phyloP scores from a whole-genome alignment of 306 rosid genomes.

The Chamaecrista fasciculata region DNA sequence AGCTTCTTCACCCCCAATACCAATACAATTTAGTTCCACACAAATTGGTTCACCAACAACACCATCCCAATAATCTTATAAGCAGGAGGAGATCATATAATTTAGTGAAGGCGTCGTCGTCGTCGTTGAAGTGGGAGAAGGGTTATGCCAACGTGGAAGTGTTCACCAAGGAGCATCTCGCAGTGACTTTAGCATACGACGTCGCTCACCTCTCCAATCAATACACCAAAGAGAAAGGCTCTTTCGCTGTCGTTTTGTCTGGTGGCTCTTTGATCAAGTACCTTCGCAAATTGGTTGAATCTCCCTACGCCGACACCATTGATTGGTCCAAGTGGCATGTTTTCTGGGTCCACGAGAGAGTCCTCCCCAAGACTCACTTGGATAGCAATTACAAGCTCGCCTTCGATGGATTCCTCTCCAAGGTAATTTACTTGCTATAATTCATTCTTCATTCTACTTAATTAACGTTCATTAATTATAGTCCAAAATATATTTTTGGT shows the following conservation, averaged over 20 bases:
- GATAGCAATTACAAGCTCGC: constrained; percentile 71
- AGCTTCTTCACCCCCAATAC: not conserved
- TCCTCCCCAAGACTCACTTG: constrained; percentile 52
- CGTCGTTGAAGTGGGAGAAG: constrained; percentile 36
- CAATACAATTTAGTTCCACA: no score
- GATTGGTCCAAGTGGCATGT: constrained; percentile 66
- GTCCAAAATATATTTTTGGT: no score
- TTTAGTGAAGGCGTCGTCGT: constrained; percentile 28
- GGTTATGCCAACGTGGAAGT: constrained; percentile 45
- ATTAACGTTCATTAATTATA: no score
- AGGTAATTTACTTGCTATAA: no score
- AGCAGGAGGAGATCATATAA: not conserved
- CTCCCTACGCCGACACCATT: constrained; percentile 41
- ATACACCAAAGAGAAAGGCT: constrained; percentile 48
- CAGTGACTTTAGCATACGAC: constrained; percentile 54
- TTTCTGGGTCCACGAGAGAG: constrained; percentile 69
- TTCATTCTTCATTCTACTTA: no score
- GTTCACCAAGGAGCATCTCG: constrained; percentile 53
- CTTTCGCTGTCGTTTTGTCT: constrained; percentile 62
- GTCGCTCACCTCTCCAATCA: constrained; percentile 54
- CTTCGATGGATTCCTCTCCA: constrained; percentile 55
- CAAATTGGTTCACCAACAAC: not conserved
- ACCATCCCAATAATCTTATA: no score
- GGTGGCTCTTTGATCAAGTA: constrained; percentile 62
- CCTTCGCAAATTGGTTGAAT: constrained; percentile 60